Conservation (phyloP, 2,329 filamentous ascomycete genomes). For the Colletotrichum phormii region DNA sequence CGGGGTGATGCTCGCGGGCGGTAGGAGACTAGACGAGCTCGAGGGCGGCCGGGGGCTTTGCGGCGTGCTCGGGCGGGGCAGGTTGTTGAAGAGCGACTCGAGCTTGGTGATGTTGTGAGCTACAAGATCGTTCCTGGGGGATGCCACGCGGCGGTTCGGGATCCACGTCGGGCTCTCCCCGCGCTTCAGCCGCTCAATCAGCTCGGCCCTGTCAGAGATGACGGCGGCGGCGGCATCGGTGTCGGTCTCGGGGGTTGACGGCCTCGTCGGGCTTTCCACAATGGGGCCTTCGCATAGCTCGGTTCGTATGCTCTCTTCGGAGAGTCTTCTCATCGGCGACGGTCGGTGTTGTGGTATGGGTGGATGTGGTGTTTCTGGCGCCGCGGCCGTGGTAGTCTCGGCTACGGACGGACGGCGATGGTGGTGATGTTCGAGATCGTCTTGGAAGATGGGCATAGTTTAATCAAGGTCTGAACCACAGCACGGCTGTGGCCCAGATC, state of each 20-base stretch:
- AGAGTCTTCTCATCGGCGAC: conserved; percentile 53
- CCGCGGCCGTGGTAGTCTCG: neutral
- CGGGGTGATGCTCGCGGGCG: conserved; percentile 60
- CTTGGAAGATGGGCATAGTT: conserved; percentile 70
- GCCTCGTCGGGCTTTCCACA: conserved; percentile 51
- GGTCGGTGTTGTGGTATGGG: neutral
- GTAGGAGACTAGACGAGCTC: conserved; percentile 54
- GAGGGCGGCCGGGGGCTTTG: conserved; percentile 50
- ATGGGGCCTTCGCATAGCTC: conserved; percentile 71
- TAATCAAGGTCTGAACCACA: conserved; percentile 47
- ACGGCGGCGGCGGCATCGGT: conserved; percentile 40
- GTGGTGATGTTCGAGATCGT: conserved; percentile 57
- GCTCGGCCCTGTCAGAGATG: conserved; percentile 75
- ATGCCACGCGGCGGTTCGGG: conserved; percentile 70
- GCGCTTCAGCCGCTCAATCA: conserved; percentile 87
- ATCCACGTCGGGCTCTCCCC: conserved; percentile 82
- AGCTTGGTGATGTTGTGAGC: conserved; percentile 41
- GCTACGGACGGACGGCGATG: conserved; percentile 46
- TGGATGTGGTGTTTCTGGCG: conserved; percentile 1
- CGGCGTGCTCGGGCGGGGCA: conserved; percentile 49
- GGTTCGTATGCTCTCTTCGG: conserved; percentile 71
- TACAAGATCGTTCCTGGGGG: conserved; percentile 7
- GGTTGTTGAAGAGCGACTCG: conserved; percentile 51
- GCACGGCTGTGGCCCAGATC: conserved; percentile 43
- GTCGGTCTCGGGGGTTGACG: conserved; percentile 45